phyloP scores from a whole-genome alignment of 352 stramenopile species.

The Hyaloperonospora arabidopsidis region DNA sequence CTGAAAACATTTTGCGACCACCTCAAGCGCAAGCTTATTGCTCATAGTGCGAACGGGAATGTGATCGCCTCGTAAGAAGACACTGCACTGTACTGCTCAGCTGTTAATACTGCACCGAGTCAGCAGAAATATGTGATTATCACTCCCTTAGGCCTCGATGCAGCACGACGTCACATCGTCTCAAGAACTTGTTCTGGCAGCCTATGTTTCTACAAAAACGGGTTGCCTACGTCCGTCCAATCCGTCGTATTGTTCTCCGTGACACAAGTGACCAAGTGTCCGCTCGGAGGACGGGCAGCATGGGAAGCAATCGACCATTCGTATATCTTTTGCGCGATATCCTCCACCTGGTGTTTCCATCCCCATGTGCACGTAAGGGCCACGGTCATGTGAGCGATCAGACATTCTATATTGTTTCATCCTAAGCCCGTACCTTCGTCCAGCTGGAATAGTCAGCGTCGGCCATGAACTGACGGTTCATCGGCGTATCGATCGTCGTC shows the following conservation, averaged over 20 bases:
- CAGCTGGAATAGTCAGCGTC: slow-evolving; percentile 79
- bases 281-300: slow-evolving; percentile 40
- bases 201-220: slow-evolving; percentile 42
- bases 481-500: slow-evolving; percentile 80
- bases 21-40: slow-evolving; percentile 51
- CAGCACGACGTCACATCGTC: not conserved
- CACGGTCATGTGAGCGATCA: not conserved
- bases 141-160: no score
- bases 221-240: slow-evolving; percentile 63
- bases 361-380: slow-evolving; percentile 2
- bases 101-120: slow-evolving; percentile 1
- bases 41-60: slow-evolving; percentile 7
- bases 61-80: slow-evolving; percentile 12
- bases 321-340: slow-evolving; percentile 71
- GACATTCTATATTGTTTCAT: no score
- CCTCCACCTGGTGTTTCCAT: slow-evolving; percentile 36
- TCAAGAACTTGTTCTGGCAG: not conserved
- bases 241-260: slow-evolving; percentile 50
- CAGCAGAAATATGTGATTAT: not conserved
- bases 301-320: slow-evolving; percentile 47
- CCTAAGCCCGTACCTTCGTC: slow-evolving; percentile 44
- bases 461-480: slow-evolving; percentile 84
- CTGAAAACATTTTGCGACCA: slow-evolving; percentile 71
- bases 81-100: not conserved
- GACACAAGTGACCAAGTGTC: slow-evolving; percentile 62